Evolutionary conservation across 768 basidiomycete species (phyloP).

Genomic region (Russula brevipes): DNA sequence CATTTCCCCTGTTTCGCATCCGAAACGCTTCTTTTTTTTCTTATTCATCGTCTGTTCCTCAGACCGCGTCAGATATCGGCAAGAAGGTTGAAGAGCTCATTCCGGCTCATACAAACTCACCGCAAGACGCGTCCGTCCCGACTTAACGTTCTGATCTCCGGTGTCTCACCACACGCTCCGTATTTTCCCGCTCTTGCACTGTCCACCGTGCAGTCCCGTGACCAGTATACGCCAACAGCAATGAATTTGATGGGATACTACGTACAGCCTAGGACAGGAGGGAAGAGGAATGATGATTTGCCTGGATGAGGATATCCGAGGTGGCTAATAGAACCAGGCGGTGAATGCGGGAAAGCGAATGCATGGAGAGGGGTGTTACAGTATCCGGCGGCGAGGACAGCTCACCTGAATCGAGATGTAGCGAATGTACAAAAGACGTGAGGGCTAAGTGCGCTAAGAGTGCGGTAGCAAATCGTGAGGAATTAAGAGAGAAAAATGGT

Average conservation of each 20-base stretch:
- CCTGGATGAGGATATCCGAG: slow-evolving; percentile 17
- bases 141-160: neutral
- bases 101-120: slow-evolving; percentile 5
- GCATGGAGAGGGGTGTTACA: neutral
- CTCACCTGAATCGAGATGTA: slow-evolving; percentile 7
- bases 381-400: neutral
- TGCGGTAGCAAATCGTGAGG: neutral
- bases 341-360: neutral
- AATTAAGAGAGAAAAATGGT: neutral
- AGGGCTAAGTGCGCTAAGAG: slow-evolving; percentile 1
- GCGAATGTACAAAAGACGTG: slow-evolving; percentile 4
- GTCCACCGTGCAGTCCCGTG: neutral
- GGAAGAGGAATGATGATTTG: neutral
- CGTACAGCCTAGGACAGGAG: slow-evolving; percentile 9
- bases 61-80: slow-evolving; percentile 23
- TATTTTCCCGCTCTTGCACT: neutral
- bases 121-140: neutral
- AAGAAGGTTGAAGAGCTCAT: slow-evolving; percentile 26
- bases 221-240: neutral
- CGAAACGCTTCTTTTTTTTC: neutral
- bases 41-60: slow-evolving; percentile 10
- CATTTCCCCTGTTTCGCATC: neutral
- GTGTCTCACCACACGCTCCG: neutral
- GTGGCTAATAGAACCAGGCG: slow-evolving; percentile 1
- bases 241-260: slow-evolving; percentile 12